These are phyloP conservation scores for Metarhizium album DNA, from an alignment of 2,329 filamentous ascomycete species.

Conservation along the genomic window DNA sequence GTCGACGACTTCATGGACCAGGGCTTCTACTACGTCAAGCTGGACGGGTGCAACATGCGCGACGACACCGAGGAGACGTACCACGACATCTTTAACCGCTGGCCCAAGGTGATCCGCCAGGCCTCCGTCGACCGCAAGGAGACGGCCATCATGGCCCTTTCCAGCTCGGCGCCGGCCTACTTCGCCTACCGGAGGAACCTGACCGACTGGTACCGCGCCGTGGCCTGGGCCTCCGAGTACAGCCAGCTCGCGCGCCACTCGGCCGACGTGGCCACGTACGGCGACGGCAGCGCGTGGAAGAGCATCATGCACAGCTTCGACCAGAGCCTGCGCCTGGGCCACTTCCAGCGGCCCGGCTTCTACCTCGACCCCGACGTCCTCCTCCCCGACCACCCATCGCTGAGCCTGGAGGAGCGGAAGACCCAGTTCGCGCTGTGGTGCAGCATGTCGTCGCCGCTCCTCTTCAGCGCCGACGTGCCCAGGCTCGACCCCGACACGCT, in stretches of 20 bases:
- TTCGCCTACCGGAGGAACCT: conserved; percentile 25
- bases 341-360: conserved; percentile 26
- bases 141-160: conserved; percentile 30
- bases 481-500: conserved; percentile 22
- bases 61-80: conserved; percentile 12
- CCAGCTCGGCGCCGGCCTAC: conserved; percentile 34
- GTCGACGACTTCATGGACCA: conserved; percentile 26
- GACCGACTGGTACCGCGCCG: conserved; percentile 33
- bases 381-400: conserved; percentile 23
- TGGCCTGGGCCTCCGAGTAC: conserved; percentile 29
- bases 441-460: conserved; percentile 23
- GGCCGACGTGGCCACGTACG: conserved; percentile 29
- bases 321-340: conserved; percentile 29
- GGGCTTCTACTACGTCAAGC: conserved; percentile 28
- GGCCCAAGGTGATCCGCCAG: conserved; percentile 29
- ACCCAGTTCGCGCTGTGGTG: conserved; percentile 27
- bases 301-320: conserved; percentile 38
- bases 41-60: conserved; percentile 30
- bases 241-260: conserved; percentile 35
- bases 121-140: conserved; percentile 10
- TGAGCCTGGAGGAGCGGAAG: conserved; percentile 23
- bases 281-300: conserved; percentile 31
- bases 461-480: conserved; percentile 28
- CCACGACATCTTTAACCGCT: conserved; percentile 26
- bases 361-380: conserved; percentile 29